phyloP scores from a whole-genome alignment of 495 filamentous ascomycete species.

The Aspergillus cavernicola region DNA sequence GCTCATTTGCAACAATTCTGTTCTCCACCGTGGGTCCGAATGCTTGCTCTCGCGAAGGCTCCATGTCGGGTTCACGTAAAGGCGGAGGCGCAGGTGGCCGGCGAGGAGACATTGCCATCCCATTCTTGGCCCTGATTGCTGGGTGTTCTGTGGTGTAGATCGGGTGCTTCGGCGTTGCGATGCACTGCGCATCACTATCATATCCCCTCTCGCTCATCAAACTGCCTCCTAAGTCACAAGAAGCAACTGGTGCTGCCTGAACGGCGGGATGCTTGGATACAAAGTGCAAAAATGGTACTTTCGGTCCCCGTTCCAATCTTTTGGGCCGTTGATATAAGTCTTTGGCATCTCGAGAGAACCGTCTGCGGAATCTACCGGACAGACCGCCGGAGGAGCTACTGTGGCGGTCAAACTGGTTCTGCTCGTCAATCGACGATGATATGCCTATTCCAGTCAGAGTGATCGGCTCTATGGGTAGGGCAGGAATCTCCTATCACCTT shows the following conservation, averaged over 20 bases:
- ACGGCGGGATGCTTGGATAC: conserved; percentile 18
- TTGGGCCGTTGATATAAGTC: conserved; percentile 10
- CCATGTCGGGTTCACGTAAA: conserved; percentile 7
- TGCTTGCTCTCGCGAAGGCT: background rate
- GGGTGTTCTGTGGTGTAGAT: conserved; percentile 7
- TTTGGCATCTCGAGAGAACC: conserved; percentile 35
- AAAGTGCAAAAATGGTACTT: conserved; percentile 20
- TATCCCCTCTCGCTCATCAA: conserved; percentile 43
- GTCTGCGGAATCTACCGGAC: conserved; percentile 32
- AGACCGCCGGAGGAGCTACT: conserved; percentile 19
- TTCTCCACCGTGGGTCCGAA: conserved; percentile 3
- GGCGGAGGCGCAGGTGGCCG: conserved; percentile 1
- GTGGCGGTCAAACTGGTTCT: background rate
- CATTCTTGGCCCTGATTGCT: background rate
- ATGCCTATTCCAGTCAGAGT: conserved; percentile 9
- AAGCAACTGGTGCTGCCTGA: conserved; percentile 3
- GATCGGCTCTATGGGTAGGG: background rate
- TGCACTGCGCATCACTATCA: conserved; percentile 44
- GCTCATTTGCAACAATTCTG: background rate
- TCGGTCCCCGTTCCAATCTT: conserved; percentile 6
- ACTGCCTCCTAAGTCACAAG: conserved; percentile 30
- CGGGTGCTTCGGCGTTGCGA: conserved; percentile 29
- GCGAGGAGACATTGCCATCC: conserved; percentile 10
- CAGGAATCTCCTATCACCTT: conserved; percentile 11
- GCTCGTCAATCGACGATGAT: conserved; percentile 10